A percentile compares a stretch with the other conserved stretches of the same genome.
Conservation (phyloP, 257 asterid genomes). For the Fraxinus pennsylvanica region DNA sequence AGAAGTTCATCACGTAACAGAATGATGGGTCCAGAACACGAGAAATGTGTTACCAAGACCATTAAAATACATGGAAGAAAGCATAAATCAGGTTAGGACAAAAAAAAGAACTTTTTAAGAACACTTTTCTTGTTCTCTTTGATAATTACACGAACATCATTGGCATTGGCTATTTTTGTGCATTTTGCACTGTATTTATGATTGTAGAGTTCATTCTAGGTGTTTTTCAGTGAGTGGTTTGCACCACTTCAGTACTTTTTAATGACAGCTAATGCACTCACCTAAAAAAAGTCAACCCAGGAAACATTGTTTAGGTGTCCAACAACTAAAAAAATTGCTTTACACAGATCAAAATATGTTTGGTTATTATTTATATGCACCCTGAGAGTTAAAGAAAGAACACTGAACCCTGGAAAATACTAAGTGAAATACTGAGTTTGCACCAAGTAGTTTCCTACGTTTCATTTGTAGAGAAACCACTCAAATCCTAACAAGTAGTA, state of each 20-base stretch:
- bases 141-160: not conserved
- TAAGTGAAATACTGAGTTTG: not conserved
- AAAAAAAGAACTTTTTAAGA: not conserved
- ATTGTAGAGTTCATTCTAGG: too few species aligned
- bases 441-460: conserved; percentile 17
- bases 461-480: conserved; percentile 16
- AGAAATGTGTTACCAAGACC: conserved; percentile 3
- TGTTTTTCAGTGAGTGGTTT: too few species aligned
- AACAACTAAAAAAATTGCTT: not conserved
- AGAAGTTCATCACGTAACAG: conserved; percentile 12
- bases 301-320: not conserved
- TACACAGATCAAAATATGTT: not conserved
- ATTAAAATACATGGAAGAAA: conserved; percentile 12
- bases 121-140: not conserved
- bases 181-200: not conserved
- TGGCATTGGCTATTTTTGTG: not conserved
- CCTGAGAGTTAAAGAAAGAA: conserved; percentile 18
- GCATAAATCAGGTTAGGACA: not conserved
- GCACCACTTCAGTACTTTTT: too few species aligned
- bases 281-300: not conserved
- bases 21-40: not conserved
- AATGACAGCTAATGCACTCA: too few species aligned
- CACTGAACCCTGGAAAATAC: conserved; percentile 5
- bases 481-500: conserved; percentile 10
- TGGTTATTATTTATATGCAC: conserved; percentile 11